Evolutionary conservation across 169 alveolate genomes (phyloP).

Genomic region (Plasmodium knowlesi): DNA sequence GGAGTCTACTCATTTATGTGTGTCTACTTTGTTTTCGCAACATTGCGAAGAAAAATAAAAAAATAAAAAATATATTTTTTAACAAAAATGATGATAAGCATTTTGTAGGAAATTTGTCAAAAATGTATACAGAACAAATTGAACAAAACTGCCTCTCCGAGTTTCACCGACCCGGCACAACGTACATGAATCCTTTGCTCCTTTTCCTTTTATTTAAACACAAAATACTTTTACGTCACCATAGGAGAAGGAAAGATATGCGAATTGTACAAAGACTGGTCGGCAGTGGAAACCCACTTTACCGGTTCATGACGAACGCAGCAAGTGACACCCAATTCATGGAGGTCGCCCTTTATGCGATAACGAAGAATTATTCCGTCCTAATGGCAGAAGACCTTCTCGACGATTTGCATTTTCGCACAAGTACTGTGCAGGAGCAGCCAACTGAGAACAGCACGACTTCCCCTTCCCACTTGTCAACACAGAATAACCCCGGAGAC

Average conservation of each 20-base stretch:
- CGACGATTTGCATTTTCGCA: slow-evolving; percentile 11
- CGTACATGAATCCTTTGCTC: slow-evolving; percentile 34
- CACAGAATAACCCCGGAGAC: background rate
- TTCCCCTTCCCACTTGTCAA: background rate
- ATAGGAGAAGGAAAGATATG: slow-evolving; percentile 15
- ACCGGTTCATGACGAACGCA: background rate
- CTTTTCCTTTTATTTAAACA: slow-evolving; percentile 56
- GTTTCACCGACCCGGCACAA: background rate
- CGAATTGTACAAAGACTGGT: background rate
- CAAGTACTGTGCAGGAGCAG: background rate
- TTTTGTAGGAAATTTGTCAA: background rate
- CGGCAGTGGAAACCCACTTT: slow-evolving; percentile 1
- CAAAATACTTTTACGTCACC: slow-evolving; percentile 8
- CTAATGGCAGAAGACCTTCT: slow-evolving; percentile 8
- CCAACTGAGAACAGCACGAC: background rate
- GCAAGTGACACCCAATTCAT: slow-evolving; percentile 6
- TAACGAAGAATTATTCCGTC: slow-evolving; percentile 21
- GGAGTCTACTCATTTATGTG: slow-evolving; percentile 23
- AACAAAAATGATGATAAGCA: background rate
- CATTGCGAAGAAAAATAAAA: background rate
- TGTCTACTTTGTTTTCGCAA: slow-evolving; percentile 5
- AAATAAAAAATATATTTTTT: slow-evolving; percentile 9
- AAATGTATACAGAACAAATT: background rate
- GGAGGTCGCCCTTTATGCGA: slow-evolving; percentile 8
- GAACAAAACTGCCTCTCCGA: slow-evolving; percentile 3